Conservation (phyloP, 2,329 filamentous ascomycete genomes). For the Macrophomina tecta region DNA sequence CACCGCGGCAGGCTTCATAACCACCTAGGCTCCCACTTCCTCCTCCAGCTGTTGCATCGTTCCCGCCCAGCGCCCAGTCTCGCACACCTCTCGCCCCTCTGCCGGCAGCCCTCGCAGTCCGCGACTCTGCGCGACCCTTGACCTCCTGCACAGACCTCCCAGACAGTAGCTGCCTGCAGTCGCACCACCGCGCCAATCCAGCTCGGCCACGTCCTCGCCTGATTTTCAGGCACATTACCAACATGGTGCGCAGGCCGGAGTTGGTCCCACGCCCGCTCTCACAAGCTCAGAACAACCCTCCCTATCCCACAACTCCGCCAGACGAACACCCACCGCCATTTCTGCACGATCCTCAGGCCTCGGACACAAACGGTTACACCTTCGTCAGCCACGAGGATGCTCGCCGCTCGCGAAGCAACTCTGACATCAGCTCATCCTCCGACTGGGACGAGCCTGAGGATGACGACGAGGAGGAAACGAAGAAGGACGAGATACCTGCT, state of each 20-base stretch:
- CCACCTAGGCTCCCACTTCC: conserved; percentile 14
- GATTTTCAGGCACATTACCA: neutral
- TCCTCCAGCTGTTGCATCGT: neutral
- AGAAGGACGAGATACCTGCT: conserved; percentile 38
- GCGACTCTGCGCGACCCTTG: neutral
- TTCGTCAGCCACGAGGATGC: conserved; percentile 29
- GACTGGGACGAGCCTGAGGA: conserved; percentile 46
- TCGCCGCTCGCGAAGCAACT: conserved; percentile 35
- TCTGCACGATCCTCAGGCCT: conserved; percentile 33
- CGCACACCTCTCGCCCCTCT: neutral
- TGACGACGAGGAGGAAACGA: conserved; percentile 35
- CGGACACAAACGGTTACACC: conserved; percentile 19
- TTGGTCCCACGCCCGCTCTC: conserved; percentile 49
- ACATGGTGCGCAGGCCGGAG: conserved; percentile 54
- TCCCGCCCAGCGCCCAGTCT: neutral
- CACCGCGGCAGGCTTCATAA: neutral
- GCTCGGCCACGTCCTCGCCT: conserved; percentile 9
- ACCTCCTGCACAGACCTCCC: conserved; percentile 22
- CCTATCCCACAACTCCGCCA: conserved; percentile 53
- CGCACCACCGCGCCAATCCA: conserved; percentile 19
- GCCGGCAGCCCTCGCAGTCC: neutral
- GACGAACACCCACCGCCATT: conserved; percentile 37
- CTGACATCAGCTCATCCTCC: conserved; percentile 35
- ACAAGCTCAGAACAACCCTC: conserved; percentile 47
- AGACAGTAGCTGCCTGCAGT: conserved; percentile 18